phyloP scores from a whole-genome alignment of 2,329 filamentous ascomycete genomes.

The Aureobasidium sp. region DNA sequence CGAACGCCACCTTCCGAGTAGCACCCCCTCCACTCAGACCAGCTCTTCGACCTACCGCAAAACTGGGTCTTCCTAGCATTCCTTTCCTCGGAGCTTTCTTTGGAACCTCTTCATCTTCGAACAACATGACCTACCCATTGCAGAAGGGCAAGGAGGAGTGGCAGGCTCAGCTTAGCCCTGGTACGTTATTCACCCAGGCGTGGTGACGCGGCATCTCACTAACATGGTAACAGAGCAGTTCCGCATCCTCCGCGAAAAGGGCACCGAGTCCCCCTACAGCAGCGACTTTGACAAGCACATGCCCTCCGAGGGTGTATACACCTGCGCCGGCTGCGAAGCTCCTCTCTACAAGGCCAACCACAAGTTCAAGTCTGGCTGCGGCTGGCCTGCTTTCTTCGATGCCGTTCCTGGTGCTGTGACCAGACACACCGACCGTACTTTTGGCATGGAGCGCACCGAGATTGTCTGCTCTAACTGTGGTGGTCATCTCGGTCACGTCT shows the following conservation, averaged over 20 bases:
- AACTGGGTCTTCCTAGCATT: constrained; percentile 66
- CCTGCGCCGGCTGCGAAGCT: constrained; percentile 75
- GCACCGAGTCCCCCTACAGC: constrained; percentile 73
- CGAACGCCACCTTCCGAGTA: constrained; percentile 37
- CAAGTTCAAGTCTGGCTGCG: constrained; percentile 95
- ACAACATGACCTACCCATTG: constrained; percentile 69
- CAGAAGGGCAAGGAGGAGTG: constrained; percentile 78
- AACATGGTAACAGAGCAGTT: constrained; percentile 72
- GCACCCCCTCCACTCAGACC: constrained; percentile 29
- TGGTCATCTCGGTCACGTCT: constrained; percentile 84
- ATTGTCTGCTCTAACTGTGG: constrained; percentile 94
- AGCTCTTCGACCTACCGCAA: constrained; percentile 32
- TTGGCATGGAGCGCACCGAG: constrained; percentile 83
- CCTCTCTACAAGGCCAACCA: constrained; percentile 89
- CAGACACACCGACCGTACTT: constrained; percentile 65
- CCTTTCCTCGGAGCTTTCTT: constrained; percentile 75
- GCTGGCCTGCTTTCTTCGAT: constrained; percentile 98
- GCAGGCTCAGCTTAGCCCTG: constrained; percentile 72
- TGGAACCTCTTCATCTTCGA: constrained; percentile 48
- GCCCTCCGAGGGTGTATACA: constrained; percentile 69
- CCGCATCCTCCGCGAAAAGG: constrained; percentile 83
- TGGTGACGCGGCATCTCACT: background rate
- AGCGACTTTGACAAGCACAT: constrained; percentile 86
- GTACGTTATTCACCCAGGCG: constrained; percentile 36
- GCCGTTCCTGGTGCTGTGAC: constrained; percentile 85